A percentile compares a stretch with the other conserved stretches of the same genome.
phyloP scores from a whole-genome alignment of 148 eudicot species.

The Arctostaphylos glauca region DNA sequence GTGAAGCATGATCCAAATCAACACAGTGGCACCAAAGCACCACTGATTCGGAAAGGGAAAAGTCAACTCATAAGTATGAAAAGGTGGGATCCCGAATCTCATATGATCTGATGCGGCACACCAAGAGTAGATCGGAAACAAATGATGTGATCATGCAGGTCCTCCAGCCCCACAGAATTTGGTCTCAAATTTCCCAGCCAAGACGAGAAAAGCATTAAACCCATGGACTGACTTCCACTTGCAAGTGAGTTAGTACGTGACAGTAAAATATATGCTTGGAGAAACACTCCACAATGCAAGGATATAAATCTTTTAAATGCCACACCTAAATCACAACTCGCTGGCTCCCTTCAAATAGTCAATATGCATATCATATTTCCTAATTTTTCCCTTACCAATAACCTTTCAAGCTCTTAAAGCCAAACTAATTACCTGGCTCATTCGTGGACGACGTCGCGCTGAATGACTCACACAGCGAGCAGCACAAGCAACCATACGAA shows the following conservation, averaged over 20 bases:
- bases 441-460: slow-evolving; percentile 72
- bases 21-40: background rate
- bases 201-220: background rate
- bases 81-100: background rate
- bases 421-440: slow-evolving; percentile 74
- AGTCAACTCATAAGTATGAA: background rate
- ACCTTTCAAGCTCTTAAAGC: background rate
- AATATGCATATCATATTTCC: background rate
- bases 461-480: slow-evolving; percentile 91
- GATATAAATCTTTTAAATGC: background rate
- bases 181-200: background rate
- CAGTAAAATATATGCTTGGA: background rate
- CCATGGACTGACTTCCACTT: background rate
- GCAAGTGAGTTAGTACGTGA: background rate
- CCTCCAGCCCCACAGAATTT: background rate
- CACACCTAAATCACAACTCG: background rate
- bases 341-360: background rate
- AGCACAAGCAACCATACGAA: slow-evolving; percentile 90
- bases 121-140: background rate
- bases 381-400: background rate
- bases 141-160: background rate
- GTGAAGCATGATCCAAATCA: background rate
- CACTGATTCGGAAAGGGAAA: background rate
- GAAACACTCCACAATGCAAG: background rate
- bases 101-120: background rate